Conservation (phyloP, 2,329 filamentous ascomycete genomes). For the Huntiella savannae region DNA sequence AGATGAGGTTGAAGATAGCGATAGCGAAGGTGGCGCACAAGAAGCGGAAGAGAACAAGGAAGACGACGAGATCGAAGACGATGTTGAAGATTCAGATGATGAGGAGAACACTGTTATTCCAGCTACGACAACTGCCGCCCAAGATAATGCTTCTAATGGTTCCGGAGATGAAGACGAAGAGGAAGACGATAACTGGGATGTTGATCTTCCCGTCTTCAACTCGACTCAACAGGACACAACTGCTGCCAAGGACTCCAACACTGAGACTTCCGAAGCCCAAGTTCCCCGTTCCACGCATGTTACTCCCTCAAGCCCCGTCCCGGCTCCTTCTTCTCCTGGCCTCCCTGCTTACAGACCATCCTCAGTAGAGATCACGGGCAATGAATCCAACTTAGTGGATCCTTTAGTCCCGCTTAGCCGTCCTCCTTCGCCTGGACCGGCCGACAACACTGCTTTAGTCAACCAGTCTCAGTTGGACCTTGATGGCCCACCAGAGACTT, state of each 20-base stretch:
- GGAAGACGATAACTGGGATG: conserved; percentile 3
- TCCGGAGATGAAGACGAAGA: neutral
- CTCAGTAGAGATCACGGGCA: neutral
- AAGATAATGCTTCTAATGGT: neutral
- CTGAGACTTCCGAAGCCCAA: no score
- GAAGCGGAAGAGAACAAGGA: neutral
- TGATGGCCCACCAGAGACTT: neutral
- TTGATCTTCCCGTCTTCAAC: conserved; percentile 10
- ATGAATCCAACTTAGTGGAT: no score
- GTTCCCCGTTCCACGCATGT: no score
- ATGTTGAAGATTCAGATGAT: neutral
- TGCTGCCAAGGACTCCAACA: no score
- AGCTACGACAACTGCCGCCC: neutral
- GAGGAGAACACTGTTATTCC: neutral
- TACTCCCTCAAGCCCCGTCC: neutral
- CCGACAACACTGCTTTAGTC: no score
- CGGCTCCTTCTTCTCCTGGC: neutral
- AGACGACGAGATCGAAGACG: neutral
- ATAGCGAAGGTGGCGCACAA: neutral
- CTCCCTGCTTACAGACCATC: neutral
- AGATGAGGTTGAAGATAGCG: conserved; percentile 2
- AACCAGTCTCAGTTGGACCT: no score
- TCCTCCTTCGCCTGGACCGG: neutral
- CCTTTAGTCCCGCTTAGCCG: neutral
- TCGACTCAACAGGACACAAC: neutral